Conservation (phyloP, 441 rosid genomes). For the Lepidium campestre region DNA sequence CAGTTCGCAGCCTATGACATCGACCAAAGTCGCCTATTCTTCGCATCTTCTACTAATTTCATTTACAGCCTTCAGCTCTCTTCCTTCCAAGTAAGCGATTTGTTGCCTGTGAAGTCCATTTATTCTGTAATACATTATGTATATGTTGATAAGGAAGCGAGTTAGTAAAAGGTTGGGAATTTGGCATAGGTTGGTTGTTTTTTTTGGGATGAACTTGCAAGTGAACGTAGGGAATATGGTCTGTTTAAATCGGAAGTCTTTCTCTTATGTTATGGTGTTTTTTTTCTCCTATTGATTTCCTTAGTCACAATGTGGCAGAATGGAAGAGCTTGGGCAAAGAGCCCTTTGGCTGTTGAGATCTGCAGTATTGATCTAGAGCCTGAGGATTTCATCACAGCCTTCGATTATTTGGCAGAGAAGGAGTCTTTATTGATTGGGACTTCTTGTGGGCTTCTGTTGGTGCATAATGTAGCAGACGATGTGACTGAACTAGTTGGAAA, state of each 20-base stretch:
- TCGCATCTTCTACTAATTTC: constrained; percentile 62
- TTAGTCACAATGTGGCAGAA: constrained; percentile 37
- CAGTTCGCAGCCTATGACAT: constrained; percentile 69
- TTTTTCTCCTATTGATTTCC: constrained; percentile 3
- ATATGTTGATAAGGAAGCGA: not conserved
- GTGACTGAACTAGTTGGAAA: constrained; percentile 69
- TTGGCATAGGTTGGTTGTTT: too few species aligned
- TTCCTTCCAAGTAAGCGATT: constrained; percentile 47
- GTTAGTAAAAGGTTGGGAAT: not conserved
- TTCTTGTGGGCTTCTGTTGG: constrained; percentile 54
- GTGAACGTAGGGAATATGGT: not conserved
- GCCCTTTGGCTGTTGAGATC: constrained; percentile 35
- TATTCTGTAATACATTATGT: not conserved
- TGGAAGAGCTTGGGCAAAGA: constrained; percentile 38
- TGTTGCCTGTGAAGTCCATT: not conserved
- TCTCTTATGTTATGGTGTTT: not conserved
- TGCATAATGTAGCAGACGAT: constrained; percentile 55
- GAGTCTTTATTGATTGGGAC: constrained; percentile 80
- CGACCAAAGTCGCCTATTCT: constrained; percentile 74
- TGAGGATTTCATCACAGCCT: constrained; percentile 63
- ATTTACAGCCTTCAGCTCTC: constrained; percentile 61
- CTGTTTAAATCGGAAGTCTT: not conserved
- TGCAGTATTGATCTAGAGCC: constrained; percentile 55
- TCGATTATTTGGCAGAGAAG: constrained; percentile 87
- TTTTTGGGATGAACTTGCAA: not conserved